Evolutionary conservation across 148 eudicot species (phyloP), one percentile per base, ranked within the genome.

Genomic region (Pharnaceum exiguum): DNA sequence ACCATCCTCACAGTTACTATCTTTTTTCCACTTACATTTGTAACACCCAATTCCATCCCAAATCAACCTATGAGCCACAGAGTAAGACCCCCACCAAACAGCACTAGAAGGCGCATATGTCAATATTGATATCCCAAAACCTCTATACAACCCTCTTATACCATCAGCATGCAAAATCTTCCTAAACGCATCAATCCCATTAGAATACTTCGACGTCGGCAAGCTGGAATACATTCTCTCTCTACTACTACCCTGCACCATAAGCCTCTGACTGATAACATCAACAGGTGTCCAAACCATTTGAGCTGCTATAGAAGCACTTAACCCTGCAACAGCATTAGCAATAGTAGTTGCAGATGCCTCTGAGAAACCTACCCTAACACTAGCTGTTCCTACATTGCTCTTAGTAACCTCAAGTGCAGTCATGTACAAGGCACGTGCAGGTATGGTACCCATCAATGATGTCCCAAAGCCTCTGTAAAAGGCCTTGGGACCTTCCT

Each of bases 201-300:
- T 81, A 3, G 12, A 0, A 46, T 70, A 70, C 24, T 51, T 51
- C 18, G 51, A 37, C 21, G 63, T 18, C 25, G 56, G 32, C 1
- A 49, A 47, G 26, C 65, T 51, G 10, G 74, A 63, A 49, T 63
- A 63, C 47, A 53, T 59, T 16, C 28, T 55, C 11, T 48, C 30
- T 1, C 46, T 8, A 80, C 72, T 19, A 69, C 75, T 51, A 40
- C 59, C 52, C 55, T 90, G 95, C 9, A 85, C 93, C 97, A 90
- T 90, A 0, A 90, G 80, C 43, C 95, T 62, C 55, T 90, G 97
- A 76, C 97, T 90, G 4, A 90, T 77, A 4, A 90, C 97, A 77
- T 90, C 97, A 48, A 90, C 71, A 4, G 97, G 95, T 1, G 95
- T 90, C 97, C 97, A 90, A n/a, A 90, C 97, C 3, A 90, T 65